phyloP scores from a whole-genome alignment of 371 early-diverging fungal species.

The Mortierella sp. region DNA sequence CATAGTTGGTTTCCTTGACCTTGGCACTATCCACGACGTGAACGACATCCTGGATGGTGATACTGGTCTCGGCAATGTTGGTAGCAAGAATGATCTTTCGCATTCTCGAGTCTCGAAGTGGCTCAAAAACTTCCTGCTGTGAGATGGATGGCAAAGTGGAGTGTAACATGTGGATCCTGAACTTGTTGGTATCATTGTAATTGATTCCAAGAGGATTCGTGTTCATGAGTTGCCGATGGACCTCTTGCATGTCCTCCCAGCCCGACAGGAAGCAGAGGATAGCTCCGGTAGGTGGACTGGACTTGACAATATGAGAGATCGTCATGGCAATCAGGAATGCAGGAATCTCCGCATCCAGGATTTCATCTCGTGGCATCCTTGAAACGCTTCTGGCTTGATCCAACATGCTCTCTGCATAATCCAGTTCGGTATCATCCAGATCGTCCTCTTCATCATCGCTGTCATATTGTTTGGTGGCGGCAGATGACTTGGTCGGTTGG shows the following conservation, averaged over 20 bases:
- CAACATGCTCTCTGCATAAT: slow-evolving; percentile 41
- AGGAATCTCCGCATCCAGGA: slow-evolving; percentile 55
- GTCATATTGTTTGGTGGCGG: slow-evolving; percentile 21
- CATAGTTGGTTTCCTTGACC: slow-evolving; percentile 66
- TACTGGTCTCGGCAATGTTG: slow-evolving; percentile 92
- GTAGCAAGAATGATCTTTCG: slow-evolving; percentile 87
- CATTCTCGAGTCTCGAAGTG: slow-evolving; percentile 56
- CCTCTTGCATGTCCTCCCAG: slow-evolving; percentile 66
- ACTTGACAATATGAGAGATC: slow-evolving; percentile 53
- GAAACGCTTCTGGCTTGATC: slow-evolving; percentile 38
- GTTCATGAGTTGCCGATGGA: slow-evolving; percentile 43
- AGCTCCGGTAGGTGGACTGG: slow-evolving; percentile 58
- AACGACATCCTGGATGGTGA: slow-evolving; percentile 85
- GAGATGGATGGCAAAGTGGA: slow-evolving; percentile 66
- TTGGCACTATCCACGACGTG: slow-evolving; percentile 85
- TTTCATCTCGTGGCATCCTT: slow-evolving; percentile 51
- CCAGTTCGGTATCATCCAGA: slow-evolving; percentile 47
- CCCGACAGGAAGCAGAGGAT: slow-evolving; percentile 86
- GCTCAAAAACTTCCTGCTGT: slow-evolving; percentile 76
- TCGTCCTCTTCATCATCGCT: slow-evolving; percentile 56
- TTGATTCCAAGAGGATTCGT: slow-evolving; percentile 45
- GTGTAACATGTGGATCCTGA: slow-evolving; percentile 67
- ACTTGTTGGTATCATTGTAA: slow-evolving; percentile 41
- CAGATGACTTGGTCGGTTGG: slow-evolving; percentile 1
- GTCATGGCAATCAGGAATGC: slow-evolving; percentile 52